Evolutionary conservation across 1,284 basidiomycete species (phyloP).

Genomic region (Moesziomyces parantarcticus): DNA sequence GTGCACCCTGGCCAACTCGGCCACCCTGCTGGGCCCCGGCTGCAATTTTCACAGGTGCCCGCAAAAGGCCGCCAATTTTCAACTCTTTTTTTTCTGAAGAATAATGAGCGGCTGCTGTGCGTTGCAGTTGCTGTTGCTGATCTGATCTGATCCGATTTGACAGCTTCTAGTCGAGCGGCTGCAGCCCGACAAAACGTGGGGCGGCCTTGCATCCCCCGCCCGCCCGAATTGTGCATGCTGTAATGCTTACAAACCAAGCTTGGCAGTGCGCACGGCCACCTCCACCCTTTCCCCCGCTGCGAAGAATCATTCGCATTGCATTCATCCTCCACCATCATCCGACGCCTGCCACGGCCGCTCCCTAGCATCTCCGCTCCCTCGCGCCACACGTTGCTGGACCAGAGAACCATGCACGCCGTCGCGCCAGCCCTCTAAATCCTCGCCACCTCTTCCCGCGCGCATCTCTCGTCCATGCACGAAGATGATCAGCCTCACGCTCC

Average conservation of each 20-base stretch:
- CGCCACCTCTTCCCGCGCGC: background rate
- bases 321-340: no score
- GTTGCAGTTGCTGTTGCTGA: background rate
- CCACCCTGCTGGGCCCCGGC: no score
- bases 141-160: slow-evolving; percentile 10
- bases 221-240: background rate
- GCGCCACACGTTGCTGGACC: background rate
- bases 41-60: background rate
- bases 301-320: background rate
- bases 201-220: background rate
- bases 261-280: background rate
- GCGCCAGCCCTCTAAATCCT: background rate
- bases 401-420: slow-evolving; percentile 8
- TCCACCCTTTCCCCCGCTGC: background rate
- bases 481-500: slow-evolving; percentile 15
- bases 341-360: background rate
- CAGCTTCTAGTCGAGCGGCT: background rate
- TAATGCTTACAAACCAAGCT: background rate
- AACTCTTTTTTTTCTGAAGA: slow-evolving; percentile 1
- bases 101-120: slow-evolving; percentile 7
- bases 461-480: slow-evolving; percentile 18
- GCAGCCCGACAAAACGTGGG: slow-evolving; percentile 5
- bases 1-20: background rate
- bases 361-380: background rate
- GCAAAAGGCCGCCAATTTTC: no score